These are phyloP conservation scores for Mortierella sp. DNA, from an alignment of 371 early-diverging fungal genomes.

Conservation along the genomic window DNA sequence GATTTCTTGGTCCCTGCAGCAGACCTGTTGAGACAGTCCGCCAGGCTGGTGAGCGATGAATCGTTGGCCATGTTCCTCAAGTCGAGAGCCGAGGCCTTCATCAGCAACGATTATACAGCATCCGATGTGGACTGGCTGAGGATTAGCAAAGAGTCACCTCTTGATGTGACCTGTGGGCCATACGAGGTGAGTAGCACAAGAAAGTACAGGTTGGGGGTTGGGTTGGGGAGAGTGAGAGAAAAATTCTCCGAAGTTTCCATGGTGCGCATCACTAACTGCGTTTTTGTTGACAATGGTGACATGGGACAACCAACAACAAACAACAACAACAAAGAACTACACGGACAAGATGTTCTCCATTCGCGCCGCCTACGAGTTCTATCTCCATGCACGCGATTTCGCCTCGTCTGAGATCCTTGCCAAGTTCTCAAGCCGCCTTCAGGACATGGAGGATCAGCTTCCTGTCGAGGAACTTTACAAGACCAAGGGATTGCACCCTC, in stretches of 20 bases:
- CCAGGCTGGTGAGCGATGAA: conserved; percentile 65
- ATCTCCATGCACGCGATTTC: conserved; percentile 81
- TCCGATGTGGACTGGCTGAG: conserved; percentile 82
- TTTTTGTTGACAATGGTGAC: not conserved
- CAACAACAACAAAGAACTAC: too few species aligned
- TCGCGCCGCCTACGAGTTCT: conserved; percentile 80
- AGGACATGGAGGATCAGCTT: conserved; percentile 75
- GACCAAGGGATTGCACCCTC: conserved; percentile 71
- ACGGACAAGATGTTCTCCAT: conserved; percentile 75
- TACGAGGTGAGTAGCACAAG: conserved; percentile 75
- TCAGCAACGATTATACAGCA: conserved; percentile 72
- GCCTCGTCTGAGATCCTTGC: conserved; percentile 68
- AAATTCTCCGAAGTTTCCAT: too few species aligned
- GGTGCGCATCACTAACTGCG: too few species aligned
- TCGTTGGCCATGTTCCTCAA: conserved; percentile 68
- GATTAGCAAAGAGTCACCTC: conserved; percentile 62
- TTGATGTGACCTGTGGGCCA: conserved; percentile 81
- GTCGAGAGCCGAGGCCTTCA: conserved; percentile 70
- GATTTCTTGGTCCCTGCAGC: conserved; percentile 73
- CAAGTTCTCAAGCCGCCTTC: conserved; percentile 75
- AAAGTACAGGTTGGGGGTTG: too few species aligned
- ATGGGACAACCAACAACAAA: too few species aligned
- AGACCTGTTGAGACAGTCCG: conserved; percentile 66
- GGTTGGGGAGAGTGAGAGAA: too few species aligned
- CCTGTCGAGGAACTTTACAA: conserved; percentile 81